Evolutionary conservation across 2,329 filamentous ascomycete genomes (phyloP), one percentile per base, ranked within the genome.

Genomic region (Dryadomyces quercivorus): DNA sequence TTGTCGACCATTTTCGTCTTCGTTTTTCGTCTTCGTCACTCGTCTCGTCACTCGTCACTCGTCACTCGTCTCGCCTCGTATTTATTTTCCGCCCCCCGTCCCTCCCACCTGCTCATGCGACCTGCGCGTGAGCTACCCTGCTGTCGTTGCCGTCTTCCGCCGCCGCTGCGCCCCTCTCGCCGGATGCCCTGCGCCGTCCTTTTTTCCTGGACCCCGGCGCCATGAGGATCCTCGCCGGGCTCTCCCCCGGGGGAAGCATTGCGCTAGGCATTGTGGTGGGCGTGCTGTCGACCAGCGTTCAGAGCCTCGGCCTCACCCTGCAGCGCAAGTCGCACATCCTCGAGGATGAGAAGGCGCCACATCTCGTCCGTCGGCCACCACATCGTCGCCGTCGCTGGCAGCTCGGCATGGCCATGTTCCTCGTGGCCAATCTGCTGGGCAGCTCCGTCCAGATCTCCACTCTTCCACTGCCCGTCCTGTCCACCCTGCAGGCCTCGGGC

Each of bases 361-460:
- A 88, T 67, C 82, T 93, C 70, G 75, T 84, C 57, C 84, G 87
- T 61, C 79, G 92, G 58, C 92, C 93, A 47, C 89, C 93, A 5
- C 94, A 96, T 70, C 85, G 86, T 65, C 81, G 93, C 64, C 81
- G 91, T 64, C 80, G 90, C 77, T 98, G 93, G 93, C 93, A 96
- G 79, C 75, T 94, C 59, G 93, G 93, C 56, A 97, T 98, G 91
- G 82, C 84, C 66, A 93, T 98, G 83, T 98, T 98, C 70, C 83
- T 98, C 61, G 76, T 95, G 61, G 88, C 93, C 59, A 98, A 98
- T 67, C 78, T 98, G 55, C 77, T 97, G 54, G 93, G 93, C 57
- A 96, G 91, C 71, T 92, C 89, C 42, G 93, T 98, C 56, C 93
- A 98, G 71, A 97, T 98, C 66, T 96, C 93, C 34, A 96, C 92